Percentiles rank a stretch among this genome's conserved stretches.
These are phyloP conservation scores for Amoebophrya sp. DNA, from an alignment of 169 alveolate species.

Conservation along the genomic window DNA sequence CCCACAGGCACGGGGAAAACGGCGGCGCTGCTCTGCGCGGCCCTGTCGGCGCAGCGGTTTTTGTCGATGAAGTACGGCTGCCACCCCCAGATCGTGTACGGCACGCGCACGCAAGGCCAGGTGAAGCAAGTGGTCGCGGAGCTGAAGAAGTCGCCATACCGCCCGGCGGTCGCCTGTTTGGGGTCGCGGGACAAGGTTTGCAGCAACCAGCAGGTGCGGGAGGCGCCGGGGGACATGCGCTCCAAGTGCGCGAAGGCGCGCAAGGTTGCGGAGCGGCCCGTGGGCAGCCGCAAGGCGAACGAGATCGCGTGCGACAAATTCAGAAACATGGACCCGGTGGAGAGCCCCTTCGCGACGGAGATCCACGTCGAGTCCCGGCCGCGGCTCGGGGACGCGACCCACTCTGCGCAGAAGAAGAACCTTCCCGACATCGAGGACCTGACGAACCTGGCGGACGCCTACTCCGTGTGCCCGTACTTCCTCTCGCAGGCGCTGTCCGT, in stretches of 20 bases:
- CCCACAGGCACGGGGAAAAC: conserved; percentile 95
- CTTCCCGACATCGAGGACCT: conserved; percentile 64
- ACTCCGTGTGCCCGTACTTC: conserved; percentile 74
- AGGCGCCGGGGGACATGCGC: conserved; percentile 38
- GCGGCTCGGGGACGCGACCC: too few species aligned
- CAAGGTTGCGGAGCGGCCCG: conserved; percentile 44
- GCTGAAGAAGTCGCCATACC: conserved; percentile 50
- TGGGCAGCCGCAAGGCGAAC: conserved; percentile 48
- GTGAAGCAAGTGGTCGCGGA: conserved; percentile 75
- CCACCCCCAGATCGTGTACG: conserved; percentile 61
- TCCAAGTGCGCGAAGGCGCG: conserved; percentile 44
- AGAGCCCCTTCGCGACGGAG: too few species aligned
- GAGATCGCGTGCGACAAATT: conserved; percentile 39
- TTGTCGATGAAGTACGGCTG: conserved; percentile 19
- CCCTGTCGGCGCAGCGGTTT: conserved; percentile 29
- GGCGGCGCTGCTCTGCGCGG: conserved; percentile 64
- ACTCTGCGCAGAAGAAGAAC: too few species aligned
- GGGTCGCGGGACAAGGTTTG: conserved; percentile 80
- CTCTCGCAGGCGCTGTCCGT: conserved; percentile 56
- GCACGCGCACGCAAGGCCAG: conserved; percentile 85
- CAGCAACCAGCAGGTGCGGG: background rate
- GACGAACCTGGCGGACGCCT: conserved; percentile 35
- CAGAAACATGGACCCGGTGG: conserved; percentile 43
- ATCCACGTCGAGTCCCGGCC: too few species aligned
- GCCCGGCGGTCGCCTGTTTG: conserved; percentile 54